Conservation (phyloP, 345 rosid genomes). For the Aegle marmelos region DNA sequence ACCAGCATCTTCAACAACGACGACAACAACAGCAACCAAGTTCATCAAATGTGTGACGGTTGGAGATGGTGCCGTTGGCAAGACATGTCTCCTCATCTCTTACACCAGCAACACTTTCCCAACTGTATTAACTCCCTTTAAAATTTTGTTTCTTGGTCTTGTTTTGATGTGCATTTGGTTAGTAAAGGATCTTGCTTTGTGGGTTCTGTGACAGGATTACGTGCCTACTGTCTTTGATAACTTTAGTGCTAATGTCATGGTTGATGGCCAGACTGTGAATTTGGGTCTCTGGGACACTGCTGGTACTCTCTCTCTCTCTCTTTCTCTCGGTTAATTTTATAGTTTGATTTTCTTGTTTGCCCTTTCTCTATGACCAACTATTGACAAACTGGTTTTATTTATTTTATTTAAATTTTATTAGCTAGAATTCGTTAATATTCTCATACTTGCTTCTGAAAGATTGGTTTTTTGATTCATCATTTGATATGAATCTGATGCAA, state of each 20-base stretch:
- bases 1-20: slow-evolving; percentile 11
- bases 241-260: slow-evolving; percentile 90
- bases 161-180: neutral
- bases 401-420: slow-evolving; percentile 9
- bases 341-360: neutral
- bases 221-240: slow-evolving; percentile 87
- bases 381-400: neutral
- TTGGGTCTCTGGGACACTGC: slow-evolving; percentile 96
- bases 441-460: neutral
- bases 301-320: slow-evolving; percentile 39
- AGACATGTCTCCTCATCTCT: slow-evolving; percentile 86
- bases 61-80: slow-evolving; percentile 95
- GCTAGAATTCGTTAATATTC: neutral
- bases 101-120: slow-evolving; percentile 92
- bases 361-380: neutral
- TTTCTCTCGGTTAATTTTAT: neutral
- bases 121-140: slow-evolving; percentile 33
- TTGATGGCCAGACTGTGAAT: slow-evolving; percentile 79
- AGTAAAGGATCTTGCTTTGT: neutral
- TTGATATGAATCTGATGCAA: neutral
- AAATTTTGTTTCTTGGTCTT: neutral
- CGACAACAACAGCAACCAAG: slow-evolving; percentile 45
- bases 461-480: neutral
- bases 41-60: slow-evolving; percentile 92
- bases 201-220: slow-evolving; percentile 43